phyloP scores from a whole-genome alignment of 306 rosid genomes.

The Potentilla sterilis region DNA sequence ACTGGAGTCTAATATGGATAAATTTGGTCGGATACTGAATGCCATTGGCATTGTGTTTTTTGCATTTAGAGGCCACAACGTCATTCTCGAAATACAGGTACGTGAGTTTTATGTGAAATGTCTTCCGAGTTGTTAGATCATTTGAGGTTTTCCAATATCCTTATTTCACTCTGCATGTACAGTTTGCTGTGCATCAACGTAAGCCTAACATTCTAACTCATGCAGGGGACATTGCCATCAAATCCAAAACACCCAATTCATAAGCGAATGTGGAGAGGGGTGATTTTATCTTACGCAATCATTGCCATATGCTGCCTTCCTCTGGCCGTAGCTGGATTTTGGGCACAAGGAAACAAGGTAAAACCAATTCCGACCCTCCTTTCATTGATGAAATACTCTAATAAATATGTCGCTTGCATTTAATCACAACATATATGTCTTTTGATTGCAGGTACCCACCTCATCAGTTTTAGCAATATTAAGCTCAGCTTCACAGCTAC shows the following conservation, averaged over 20 bases:
- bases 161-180: too few relatives aligned
- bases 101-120: neutral
- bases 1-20: conserved; percentile 8
- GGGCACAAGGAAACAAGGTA: conserved; percentile 69
- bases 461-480: conserved; percentile 28
- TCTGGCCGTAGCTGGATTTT: conserved; percentile 54
- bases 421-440: neutral
- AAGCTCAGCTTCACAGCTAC: conserved; percentile 33
- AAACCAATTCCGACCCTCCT: neutral
- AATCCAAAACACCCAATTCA: conserved; percentile 27
- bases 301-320: conserved; percentile 52
- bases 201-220: neutral
- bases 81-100: conserved; percentile 75
- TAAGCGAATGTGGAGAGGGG: conserved; percentile 47
- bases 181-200: neutral
- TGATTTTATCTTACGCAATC: conserved; percentile 38
- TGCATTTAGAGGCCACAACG: conserved; percentile 61
- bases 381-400: neutral
- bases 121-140: too few relatives aligned
- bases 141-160: too few relatives aligned
- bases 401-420: neutral
- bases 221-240: conserved; percentile 69
- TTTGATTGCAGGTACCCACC: conserved; percentile 34
- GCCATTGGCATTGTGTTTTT: conserved; percentile 53
- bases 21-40: conserved; percentile 29